These are phyloP conservation scores for Apiotrichum gracile DNA, from an alignment of 1,284 basidiomycete species.

Conservation along the genomic window DNA sequence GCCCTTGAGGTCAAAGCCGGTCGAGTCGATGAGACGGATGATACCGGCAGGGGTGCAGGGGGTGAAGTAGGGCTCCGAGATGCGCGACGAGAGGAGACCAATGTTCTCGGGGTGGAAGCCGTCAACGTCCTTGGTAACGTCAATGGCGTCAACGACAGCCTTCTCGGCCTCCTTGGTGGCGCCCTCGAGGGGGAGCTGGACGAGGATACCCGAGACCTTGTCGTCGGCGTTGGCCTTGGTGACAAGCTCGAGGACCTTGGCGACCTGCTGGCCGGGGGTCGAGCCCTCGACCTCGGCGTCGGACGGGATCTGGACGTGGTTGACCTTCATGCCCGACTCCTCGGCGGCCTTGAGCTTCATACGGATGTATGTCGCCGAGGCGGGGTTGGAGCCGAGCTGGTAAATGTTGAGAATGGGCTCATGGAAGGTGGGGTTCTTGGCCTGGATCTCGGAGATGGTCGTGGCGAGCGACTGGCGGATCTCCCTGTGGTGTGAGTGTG, in stretches of 20 bases:
- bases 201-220: slow-evolving; percentile 79
- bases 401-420: slow-evolving; percentile 81
- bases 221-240: slow-evolving; percentile 79
- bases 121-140: slow-evolving; percentile 93
- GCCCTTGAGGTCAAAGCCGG: slow-evolving; percentile 67
- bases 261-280: slow-evolving; percentile 49
- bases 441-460: slow-evolving; percentile 57
- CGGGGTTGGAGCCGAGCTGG: slow-evolving; percentile 85
- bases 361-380: slow-evolving; percentile 88
- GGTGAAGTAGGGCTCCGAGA: slow-evolving; percentile 81
- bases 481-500: slow-evolving; percentile 52
- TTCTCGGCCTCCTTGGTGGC: slow-evolving; percentile 80
- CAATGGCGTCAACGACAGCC: slow-evolving; percentile 87
- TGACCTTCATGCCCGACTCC: slow-evolving; percentile 86
- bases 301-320: slow-evolving; percentile 70
- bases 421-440: slow-evolving; percentile 72
- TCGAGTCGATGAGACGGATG: slow-evolving; percentile 80
- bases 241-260: slow-evolving; percentile 72
- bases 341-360: slow-evolving; percentile 97
- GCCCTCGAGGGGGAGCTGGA: slow-evolving; percentile 92
- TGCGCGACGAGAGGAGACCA: slow-evolving; percentile 86
- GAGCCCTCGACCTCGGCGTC: slow-evolving; percentile 52
- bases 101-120: slow-evolving; percentile 99
- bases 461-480: slow-evolving; percentile 68
- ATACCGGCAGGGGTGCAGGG: slow-evolving; percentile 96